Base-by-base conservation (phyloP, 768 basidiomycete species). In the Harrya chromipes region DNA sequence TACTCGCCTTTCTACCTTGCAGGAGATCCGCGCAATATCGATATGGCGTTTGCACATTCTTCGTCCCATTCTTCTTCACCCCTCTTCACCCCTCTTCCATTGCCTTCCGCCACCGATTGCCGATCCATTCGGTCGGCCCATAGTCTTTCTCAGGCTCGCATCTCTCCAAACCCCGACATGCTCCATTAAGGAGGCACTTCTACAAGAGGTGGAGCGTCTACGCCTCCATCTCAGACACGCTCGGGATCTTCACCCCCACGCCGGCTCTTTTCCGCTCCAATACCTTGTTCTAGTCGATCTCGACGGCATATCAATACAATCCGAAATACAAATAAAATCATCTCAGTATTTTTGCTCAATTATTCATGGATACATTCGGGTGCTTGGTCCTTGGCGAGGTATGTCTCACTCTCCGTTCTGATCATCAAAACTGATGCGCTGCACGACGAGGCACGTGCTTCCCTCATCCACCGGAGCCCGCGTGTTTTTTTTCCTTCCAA, bases 291-390 rank as follows among this genome's bases (percentile, higher is more conserved):
- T 90, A 36, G 67, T 89, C n/a, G 87, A 90, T 67, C 70, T 88
- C 49, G 69, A 74, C 39, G 73, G 72, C 43, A 66, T 81, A 24
- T 78, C 82, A 12, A 65, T 86, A 27, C 79, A 80, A 59, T 77
- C 23, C 16, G 19, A 13, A 2, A 38, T 53, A 40, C 42, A 39
- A 44, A 36, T 41, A 33, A 40, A 37, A 4, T 52, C 21, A 50
- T 43, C 36, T 29, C 58, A 85, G 87, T 82, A 7, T 83, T 89
- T 58, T 68, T 89, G 55, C 70, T 87, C 29, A 88, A 89, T 66
- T 84, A 83, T 59, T 83, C 84, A 1, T 89, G 86, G 86, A 65
- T 81, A 17, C 83, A 90, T 67, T 76, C 81, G 1, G 79, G 83
- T 21, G 65, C 84, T 40, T 90, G 85, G 86, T 78, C 63, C 40